Percentiles rank a stretch among this genome's conserved stretches.
These are phyloP conservation scores for Epichloe gansuensis DNA, from an alignment of 2,329 filamentous ascomycete genomes.

Conservation along the genomic window DNA sequence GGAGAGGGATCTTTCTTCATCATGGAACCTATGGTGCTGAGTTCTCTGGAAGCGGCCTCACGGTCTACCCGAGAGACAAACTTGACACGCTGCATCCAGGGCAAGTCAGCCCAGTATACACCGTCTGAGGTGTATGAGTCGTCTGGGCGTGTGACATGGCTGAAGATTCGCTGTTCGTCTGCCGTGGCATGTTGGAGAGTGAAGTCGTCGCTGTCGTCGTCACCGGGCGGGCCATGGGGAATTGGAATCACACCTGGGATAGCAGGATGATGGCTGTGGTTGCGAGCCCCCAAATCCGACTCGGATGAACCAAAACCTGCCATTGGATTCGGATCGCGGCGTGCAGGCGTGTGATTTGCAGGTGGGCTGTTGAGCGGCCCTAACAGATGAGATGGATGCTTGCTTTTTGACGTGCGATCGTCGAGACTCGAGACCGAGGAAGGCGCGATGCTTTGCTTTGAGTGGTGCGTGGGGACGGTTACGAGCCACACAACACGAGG, in stretches of 20 bases:
- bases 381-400: not conserved
- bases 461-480: not conserved
- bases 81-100: slow-evolving; percentile 51
- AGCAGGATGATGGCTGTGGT: slow-evolving; percentile 19
- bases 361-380: not conserved
- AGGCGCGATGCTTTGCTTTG: not conserved
- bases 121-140: slow-evolving; percentile 77
- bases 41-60: slow-evolving; percentile 57
- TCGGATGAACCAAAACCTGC: slow-evolving; percentile 3
- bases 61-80: slow-evolving; percentile 69
- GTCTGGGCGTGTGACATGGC: slow-evolving; percentile 71
- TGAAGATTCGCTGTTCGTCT: slow-evolving; percentile 53
- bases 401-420: not conserved
- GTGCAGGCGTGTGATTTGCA: not conserved
- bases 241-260: slow-evolving; percentile 41
- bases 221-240: slow-evolving; percentile 35
- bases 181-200: slow-evolving; percentile 28
- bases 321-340: slow-evolving; percentile 1
- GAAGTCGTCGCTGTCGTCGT: slow-evolving; percentile 36
- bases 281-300: slow-evolving; percentile 1
- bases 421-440: not conserved
- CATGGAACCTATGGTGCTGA: slow-evolving; percentile 58
- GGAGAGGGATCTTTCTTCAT: slow-evolving; percentile 78
- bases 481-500: not conserved
- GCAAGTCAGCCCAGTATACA: slow-evolving; percentile 86